Evolutionary conservation across 1,139 yeast genomes (phyloP), one percentile per base, ranked within the genome.

Genomic region (Suzukiozyma palmioleophila): DNA sequence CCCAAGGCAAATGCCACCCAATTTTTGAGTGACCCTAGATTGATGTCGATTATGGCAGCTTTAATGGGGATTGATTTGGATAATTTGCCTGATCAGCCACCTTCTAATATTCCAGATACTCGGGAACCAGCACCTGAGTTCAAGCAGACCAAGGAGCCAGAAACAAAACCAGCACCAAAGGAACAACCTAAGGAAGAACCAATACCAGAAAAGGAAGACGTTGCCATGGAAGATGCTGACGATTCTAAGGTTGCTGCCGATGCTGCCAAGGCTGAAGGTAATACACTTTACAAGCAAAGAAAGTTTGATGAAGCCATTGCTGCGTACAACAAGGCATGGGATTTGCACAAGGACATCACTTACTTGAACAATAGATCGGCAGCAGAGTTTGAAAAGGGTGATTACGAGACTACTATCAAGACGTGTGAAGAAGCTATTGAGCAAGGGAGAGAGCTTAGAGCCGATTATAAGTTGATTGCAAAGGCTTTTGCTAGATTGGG

Each of bases 311-410:
- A 84, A 55, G 98, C 99, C 32, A 90, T 94, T 58, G 85, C 71
- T 42, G 73, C 79, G 47, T 94, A 94, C 68, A 73, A 85, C 56
- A 75, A 81, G 56, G 99, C 99, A 2, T 94, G 92, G 87, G 84
- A 82, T 34, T 62, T 81, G 26, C 68, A 73, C 66, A 76, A 82
- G 57, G 98, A 94, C 57, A 87, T 92, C 55, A 92, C 98, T 1
- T 94, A 85, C 62, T 74, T 94, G 59, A 94, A 92, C 71, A 94
- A 94, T 73, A 81, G 95, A 57, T 94, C 98, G 28, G 98, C 99
- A 40, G 98, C 98, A 24, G 96, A 92, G 64, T 92, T 67, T 55
- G 99, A 94, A 66, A 89, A 90, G 64, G 96, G 95, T 43, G 97
- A 89, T 55, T 87, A 78, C 54, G 95, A 88, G 43, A 66, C 81